phyloP scores from a whole-genome alignment of 75 land plant genomes.

The Sequoiadendron giganteum region DNA sequence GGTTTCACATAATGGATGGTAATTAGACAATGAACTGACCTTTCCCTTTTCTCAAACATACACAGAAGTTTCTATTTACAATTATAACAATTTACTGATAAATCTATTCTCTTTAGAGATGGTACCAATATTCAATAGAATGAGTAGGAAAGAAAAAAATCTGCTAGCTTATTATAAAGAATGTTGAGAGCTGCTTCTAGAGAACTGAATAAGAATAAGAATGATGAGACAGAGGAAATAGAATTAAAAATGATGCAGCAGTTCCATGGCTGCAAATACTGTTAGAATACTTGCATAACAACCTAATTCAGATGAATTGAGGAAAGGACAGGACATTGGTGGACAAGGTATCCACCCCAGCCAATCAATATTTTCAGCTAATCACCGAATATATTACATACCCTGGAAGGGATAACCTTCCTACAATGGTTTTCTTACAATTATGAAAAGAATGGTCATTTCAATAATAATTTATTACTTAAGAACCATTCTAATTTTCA shows the following conservation, averaged over 20 bases:
- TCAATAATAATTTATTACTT: neutral
- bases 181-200: neutral
- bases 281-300: neutral
- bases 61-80: neutral
- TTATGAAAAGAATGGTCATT: neutral
- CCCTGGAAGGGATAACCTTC: neutral
- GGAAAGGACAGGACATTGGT: neutral
- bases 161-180: no score
- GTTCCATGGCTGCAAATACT: neutral
- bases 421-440: neutral
- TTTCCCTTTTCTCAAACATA: neutral
- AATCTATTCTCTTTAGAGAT: neutral
- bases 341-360: neutral
- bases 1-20: neutral
- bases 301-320: neutral
- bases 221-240: neutral
- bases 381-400: neutral
- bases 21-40: neutral
- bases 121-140: neutral
- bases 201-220: neutral
- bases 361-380: neutral
- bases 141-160: no score
- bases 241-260: neutral
- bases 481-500: neutral
- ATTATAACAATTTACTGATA: neutral